Percentiles rank a stretch among this genome's conserved stretches.
These are phyloP conservation scores for Aristolochia californica DNA, from an alignment of 164 flowering plant genomes.

Conservation along the genomic window DNA sequence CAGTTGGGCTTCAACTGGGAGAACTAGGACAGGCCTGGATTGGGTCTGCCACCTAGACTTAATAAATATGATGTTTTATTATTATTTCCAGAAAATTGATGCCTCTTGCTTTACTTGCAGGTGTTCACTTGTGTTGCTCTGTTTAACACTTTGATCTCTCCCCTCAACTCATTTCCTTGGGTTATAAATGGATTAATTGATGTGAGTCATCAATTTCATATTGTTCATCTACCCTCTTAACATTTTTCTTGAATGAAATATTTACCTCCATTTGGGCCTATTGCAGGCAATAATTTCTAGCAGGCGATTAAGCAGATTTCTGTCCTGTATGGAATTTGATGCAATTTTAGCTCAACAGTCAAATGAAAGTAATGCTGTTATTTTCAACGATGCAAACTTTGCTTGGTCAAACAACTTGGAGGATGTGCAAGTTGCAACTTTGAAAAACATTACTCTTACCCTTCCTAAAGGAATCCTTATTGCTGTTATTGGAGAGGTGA, in stretches of 20 bases:
- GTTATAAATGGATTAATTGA: slow-evolving; percentile 96
- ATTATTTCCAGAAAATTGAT: slow-evolving; percentile 5
- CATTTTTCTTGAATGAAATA: no score
- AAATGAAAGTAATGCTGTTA: slow-evolving; percentile 35
- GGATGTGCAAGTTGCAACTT: slow-evolving; percentile 19
- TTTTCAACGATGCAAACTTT: slow-evolving; percentile 48
- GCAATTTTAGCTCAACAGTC: slow-evolving; percentile 4
- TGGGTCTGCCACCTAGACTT: not conserved
- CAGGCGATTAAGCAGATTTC: slow-evolving; percentile 66
- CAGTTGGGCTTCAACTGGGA: no score
- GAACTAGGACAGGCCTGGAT: no score
- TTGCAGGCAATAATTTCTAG: slow-evolving; percentile 72
- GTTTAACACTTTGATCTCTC: slow-evolving; percentile 86
- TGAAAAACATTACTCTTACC: slow-evolving; percentile 40
- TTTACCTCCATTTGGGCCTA: not conserved
- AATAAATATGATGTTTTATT: not conserved
- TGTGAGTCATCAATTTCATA: slow-evolving; percentile 40
- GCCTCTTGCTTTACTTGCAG: slow-evolving; percentile 31
- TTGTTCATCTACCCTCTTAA: not conserved
- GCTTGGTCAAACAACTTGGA: slow-evolving; percentile 52
- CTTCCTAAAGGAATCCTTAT: slow-evolving; percentile 61
- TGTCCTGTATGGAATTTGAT: slow-evolving; percentile 37
- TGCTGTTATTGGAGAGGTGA: slow-evolving; percentile 86
- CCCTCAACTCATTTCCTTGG: slow-evolving; percentile 97
- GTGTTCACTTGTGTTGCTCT: slow-evolving; percentile 95